phyloP scores from a whole-genome alignment of 148 eudicot species.

The Nepenthes mirabilis region DNA sequence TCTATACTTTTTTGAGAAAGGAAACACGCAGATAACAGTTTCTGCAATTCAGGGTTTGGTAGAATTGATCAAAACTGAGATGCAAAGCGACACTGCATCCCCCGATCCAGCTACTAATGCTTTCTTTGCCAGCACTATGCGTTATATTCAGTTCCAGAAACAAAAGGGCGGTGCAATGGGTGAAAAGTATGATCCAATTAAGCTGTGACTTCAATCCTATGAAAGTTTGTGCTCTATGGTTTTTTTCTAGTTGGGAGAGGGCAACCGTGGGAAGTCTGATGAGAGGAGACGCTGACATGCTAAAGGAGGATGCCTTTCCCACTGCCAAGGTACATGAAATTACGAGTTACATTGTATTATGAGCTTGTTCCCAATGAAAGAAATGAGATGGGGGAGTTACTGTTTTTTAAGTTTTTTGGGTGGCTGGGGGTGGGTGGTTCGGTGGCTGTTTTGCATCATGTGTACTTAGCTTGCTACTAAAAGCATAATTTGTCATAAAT shows the following conservation, averaged over 20 bases:
- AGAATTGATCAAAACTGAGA: slow-evolving; percentile 78
- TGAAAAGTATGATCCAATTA: slow-evolving; percentile 63
- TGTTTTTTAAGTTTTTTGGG: too few relatives aligned
- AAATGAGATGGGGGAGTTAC: too few relatives aligned
- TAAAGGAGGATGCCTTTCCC: too few relatives aligned
- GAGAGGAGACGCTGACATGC: too few relatives aligned
- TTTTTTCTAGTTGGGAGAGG: not conserved
- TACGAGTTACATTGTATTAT: too few relatives aligned
- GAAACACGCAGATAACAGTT: slow-evolving; percentile 66
- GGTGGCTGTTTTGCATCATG: too few relatives aligned
- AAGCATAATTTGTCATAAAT: too few relatives aligned
- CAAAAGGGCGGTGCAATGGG: slow-evolving; percentile 93
- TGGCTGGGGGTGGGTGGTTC: too few relatives aligned
- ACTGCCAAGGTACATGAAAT: too few relatives aligned
- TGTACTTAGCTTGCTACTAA: too few relatives aligned
- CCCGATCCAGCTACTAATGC: slow-evolving; percentile 51
- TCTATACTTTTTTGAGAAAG: slow-evolving; percentile 83
- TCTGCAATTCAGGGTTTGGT: slow-evolving; percentile 71
- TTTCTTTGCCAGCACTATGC: slow-evolving; percentile 67
- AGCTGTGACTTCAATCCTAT: slow-evolving; percentile 27
- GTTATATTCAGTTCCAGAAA: slow-evolving; percentile 93
- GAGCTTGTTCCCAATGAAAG: too few relatives aligned
- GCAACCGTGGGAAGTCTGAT: too few relatives aligned
- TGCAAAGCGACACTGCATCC: slow-evolving; percentile 55
- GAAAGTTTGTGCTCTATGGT: not conserved